A percentile compares a stretch with the other conserved stretches of the same genome.
These are phyloP conservation scores for Musa schizocarpa DNA, from an alignment of 176 grass and related monocot genomes.

Conservation along the genomic window DNA sequence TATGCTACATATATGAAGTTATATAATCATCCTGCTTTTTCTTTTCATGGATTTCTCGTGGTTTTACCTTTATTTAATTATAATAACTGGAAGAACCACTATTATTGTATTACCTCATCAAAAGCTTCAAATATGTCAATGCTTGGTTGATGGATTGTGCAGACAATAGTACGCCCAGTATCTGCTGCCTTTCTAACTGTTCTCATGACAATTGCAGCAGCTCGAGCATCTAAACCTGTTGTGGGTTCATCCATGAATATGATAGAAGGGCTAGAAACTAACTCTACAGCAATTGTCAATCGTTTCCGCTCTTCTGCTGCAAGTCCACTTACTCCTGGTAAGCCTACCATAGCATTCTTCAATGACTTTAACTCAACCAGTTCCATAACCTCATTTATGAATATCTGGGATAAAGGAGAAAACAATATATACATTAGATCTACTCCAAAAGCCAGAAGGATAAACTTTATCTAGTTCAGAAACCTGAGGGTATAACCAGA, in stretches of 20 bases:
- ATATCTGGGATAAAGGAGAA: not conserved
- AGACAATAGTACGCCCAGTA: conserved; percentile 16
- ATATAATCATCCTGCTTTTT: not conserved
- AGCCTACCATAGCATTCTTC: conserved; percentile 16
- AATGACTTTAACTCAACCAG: conserved; percentile 11
- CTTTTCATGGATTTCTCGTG: not conserved
- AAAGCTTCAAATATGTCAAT: conserved; percentile 25
- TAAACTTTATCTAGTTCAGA: not conserved
- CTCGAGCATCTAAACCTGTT: conserved; percentile 19
- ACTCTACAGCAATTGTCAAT: conserved; percentile 11
- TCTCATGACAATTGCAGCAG: conserved; percentile 23
- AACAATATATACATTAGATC: not conserved
- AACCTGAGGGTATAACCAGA: not conserved
- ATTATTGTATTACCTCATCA: conserved; percentile 11
- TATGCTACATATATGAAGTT: not conserved
- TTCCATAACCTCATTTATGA: conserved; percentile 22
- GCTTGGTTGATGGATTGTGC: conserved; percentile 25
- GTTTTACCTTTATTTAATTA: not conserved
- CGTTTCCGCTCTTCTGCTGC: conserved; percentile 14
- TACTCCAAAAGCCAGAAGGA: not conserved
- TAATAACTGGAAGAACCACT: not conserved
- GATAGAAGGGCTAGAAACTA: conserved; percentile 21
- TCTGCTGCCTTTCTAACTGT: conserved; percentile 16
- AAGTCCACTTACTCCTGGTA: conserved; percentile 14
- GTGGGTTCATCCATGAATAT: conserved; percentile 24